A percentile compares a stretch with the other conserved stretches of the same genome.
Evolutionary conservation across 345 rosid genomes (phyloP).

Genomic region (Cochlearia excelsa): DNA sequence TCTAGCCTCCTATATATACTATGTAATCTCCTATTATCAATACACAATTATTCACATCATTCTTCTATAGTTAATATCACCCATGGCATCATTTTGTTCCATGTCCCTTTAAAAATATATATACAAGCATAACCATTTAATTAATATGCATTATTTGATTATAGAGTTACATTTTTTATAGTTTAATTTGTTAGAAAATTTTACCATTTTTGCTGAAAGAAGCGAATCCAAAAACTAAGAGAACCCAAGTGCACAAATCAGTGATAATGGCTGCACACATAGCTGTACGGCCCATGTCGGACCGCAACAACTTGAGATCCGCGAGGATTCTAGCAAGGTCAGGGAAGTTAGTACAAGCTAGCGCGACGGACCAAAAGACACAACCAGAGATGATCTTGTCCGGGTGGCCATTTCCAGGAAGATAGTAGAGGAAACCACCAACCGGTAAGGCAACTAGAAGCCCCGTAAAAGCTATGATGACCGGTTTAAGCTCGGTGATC

Average conservation of each 20-base stretch:
- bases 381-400: constrained; percentile 37
- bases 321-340: constrained; percentile 54
- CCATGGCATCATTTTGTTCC: constrained; percentile 28
- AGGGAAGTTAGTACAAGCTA: constrained; percentile 64
- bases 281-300: constrained; percentile 55
- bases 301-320: constrained; percentile 61
- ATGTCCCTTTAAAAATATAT: constrained; percentile 23
- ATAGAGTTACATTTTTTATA: not conserved
- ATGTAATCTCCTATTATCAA: no score
- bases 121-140: not conserved
- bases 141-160: no score
- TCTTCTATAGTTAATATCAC: constrained; percentile 31
- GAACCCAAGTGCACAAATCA: constrained; percentile 57
- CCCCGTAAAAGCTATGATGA: constrained; percentile 43
- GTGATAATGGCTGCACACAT: constrained; percentile 53
- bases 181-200: no score
- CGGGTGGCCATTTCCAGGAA: constrained; percentile 31
- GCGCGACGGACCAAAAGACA: constrained; percentile 51
- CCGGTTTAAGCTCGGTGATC: constrained; percentile 33
- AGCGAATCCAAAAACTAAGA: constrained; percentile 44
- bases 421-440: constrained; percentile 40
- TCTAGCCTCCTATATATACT: no score
- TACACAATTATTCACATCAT: no score
- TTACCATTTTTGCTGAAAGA: constrained; percentile 26
- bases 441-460: constrained; percentile 41